These are phyloP conservation scores for Passalora sequoiae DNA, from an alignment of 2,329 filamentous ascomycete genomes.

Conservation along the genomic window DNA sequence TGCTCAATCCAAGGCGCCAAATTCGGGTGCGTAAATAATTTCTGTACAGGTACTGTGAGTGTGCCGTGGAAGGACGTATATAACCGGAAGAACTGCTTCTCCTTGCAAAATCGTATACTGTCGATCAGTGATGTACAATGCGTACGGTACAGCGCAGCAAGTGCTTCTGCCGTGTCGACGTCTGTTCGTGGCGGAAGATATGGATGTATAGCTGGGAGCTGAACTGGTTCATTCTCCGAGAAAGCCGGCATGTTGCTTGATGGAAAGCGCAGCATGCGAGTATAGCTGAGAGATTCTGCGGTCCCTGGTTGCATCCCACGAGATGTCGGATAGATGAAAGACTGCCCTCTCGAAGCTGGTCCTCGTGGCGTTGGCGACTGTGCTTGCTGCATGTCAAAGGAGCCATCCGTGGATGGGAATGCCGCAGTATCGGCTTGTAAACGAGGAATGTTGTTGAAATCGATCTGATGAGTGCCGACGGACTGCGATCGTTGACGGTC, in stretches of 20 bases:
- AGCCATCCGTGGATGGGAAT: conserved; percentile 38
- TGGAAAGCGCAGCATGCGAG: conserved; percentile 59
- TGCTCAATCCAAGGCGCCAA: conserved; percentile 91
- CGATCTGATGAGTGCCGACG: conserved; percentile 29
- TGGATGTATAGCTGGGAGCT: conserved; percentile 77
- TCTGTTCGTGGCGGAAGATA: conserved; percentile 81
- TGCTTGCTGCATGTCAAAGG: conserved; percentile 29
- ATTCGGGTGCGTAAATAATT: conserved; percentile 74
- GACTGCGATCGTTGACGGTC: conserved; percentile 30
- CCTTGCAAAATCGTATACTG: conserved; percentile 90
- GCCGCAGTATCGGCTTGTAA: conserved; percentile 46
- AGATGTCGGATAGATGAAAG: conserved; percentile 45
- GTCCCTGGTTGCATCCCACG: conserved; percentile 38
- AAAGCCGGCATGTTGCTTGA: conserved; percentile 52
- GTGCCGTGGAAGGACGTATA: conserved; percentile 95
- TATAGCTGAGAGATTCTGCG: conserved; percentile 50
- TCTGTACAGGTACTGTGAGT: conserved; percentile 92
- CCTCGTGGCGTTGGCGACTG: conserved; percentile 31
- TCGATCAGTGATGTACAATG: conserved; percentile 95
- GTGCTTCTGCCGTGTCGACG: conserved; percentile 74
- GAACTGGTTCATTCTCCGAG: conserved; percentile 64
- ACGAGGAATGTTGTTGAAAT: conserved; percentile 41
- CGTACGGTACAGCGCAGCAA: conserved; percentile 83
- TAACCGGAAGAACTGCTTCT: conserved; percentile 92
- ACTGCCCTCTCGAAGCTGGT: conserved; percentile 40